phyloP scores from a whole-genome alignment of 768 basidiomycete species.

The Neoboletus brunneissimus region DNA sequence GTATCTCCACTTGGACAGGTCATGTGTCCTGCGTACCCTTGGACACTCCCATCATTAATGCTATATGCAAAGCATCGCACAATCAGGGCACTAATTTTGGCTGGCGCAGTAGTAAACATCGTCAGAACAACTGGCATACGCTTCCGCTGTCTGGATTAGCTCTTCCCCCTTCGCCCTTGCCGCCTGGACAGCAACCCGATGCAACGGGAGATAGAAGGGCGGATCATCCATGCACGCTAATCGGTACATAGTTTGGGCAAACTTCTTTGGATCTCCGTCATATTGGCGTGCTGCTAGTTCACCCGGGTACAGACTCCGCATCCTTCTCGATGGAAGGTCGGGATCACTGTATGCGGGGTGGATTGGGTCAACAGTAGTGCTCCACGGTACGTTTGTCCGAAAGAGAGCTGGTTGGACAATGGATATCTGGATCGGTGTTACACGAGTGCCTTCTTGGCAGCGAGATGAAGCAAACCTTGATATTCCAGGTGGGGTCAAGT shows the following conservation, averaged over 20 bases:
- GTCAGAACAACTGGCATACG: constrained; percentile 30
- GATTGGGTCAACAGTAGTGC: constrained; percentile 2
- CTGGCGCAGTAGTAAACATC: constrained; percentile 18
- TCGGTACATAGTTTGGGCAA: constrained; percentile 19
- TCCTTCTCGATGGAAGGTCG: constrained; percentile 15
- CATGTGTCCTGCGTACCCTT: not conserved
- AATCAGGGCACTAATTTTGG: constrained; percentile 6
- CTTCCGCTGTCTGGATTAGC: constrained; percentile 21
- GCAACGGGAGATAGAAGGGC: constrained; percentile 26
- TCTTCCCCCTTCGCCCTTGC: constrained; percentile 23
- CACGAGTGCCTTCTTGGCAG: not conserved
- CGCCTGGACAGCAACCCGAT: constrained; percentile 20
- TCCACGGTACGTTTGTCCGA: constrained; percentile 13
- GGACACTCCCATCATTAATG: too few species aligned
- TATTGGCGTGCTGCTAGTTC: not conserved
- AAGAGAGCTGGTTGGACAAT: constrained; percentile 26
- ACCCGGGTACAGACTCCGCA: constrained; percentile 10
- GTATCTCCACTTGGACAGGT: not conserved
- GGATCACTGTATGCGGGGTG: constrained; percentile 23
- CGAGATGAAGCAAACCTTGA: constrained; percentile 35
- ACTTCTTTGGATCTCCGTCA: constrained; percentile 24
- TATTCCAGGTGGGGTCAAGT: constrained; percentile 46
- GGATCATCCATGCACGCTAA: constrained; percentile 24
- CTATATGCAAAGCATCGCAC: not conserved
- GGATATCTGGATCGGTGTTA: constrained; percentile 17